A percentile compares a stretch with the other conserved stretches of the same genome.
Conservation (phyloP, 495 filamentous ascomycete genomes). For the Penicillium daleae region DNA sequence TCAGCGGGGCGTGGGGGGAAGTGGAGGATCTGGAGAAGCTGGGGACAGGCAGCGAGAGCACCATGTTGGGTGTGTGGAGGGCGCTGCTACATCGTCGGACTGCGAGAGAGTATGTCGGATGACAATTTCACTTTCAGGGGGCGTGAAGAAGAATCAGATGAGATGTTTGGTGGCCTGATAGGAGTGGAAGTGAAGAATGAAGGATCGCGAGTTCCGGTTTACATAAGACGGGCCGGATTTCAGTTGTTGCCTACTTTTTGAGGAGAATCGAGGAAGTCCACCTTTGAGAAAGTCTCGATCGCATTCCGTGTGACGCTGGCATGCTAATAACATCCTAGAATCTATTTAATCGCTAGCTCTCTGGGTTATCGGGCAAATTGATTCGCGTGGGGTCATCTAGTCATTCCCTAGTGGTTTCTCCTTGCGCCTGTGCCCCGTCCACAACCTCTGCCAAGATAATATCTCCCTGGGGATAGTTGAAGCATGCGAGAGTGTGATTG, state of each 20-base stretch:
- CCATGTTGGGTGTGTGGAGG: slow-evolving; percentile 35
- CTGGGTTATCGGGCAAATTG: not conserved
- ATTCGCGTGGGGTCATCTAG: not conserved
- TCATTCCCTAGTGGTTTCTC: too few species aligned
- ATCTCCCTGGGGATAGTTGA: too few species aligned
- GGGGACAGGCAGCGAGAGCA: slow-evolving; percentile 48
- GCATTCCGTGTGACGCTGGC: slow-evolving; percentile 2
- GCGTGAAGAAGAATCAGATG: not conserved
- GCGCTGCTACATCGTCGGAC: slow-evolving; percentile 40
- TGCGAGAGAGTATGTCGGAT: not conserved
- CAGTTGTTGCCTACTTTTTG: slow-evolving; percentile 13
- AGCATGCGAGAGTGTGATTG: not conserved
- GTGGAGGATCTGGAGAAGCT: slow-evolving; percentile 44
- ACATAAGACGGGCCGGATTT: slow-evolving; percentile 16
- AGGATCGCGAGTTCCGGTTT: slow-evolving; percentile 14
- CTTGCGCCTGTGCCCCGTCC: too few species aligned
- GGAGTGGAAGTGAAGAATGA: slow-evolving; percentile 14
- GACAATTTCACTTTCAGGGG: not conserved
- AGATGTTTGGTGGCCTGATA: not conserved
- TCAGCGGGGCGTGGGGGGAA: slow-evolving; percentile 36
- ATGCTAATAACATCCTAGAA: slow-evolving; percentile 6
- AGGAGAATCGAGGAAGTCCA: not conserved
- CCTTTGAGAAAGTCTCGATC: not conserved
- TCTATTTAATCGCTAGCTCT: not conserved
- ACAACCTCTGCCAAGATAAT: too few species aligned